A percentile compares a stretch with the other conserved stretches of the same genome.
phyloP scores from a whole-genome alignment of 371 early-diverging fungal genomes.

The Syncephalastrum racemosum region DNA sequence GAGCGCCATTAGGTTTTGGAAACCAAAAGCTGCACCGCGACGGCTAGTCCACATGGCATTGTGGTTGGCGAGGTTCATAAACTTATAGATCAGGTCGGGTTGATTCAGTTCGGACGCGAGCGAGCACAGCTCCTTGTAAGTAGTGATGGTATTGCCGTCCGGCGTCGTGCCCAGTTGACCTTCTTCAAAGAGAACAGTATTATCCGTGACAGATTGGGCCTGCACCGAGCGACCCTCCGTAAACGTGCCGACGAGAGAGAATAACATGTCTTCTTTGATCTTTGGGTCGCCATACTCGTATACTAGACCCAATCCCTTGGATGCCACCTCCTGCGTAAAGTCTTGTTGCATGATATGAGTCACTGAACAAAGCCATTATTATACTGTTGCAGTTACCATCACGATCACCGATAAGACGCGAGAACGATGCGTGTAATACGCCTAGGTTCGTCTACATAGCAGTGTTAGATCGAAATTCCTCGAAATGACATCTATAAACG shows the following conservation, averaged over 20 bases:
- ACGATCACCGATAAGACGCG: conserved; percentile 74
- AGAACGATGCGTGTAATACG: conserved; percentile 69
- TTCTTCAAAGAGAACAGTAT: conserved; percentile 76
- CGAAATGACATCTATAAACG: neutral
- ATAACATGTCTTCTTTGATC: conserved; percentile 65
- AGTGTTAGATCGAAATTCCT: neutral
- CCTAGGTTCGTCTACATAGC: conserved; percentile 40
- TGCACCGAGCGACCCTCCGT: conserved; percentile 55
- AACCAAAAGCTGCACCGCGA: conserved; percentile 89
- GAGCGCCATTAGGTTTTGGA: conserved; percentile 73
- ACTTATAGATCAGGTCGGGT: conserved; percentile 93
- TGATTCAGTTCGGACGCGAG: conserved; percentile 92
- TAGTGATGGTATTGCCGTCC: conserved; percentile 79
- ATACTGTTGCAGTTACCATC: conserved; percentile 56
- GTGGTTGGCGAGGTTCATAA: conserved; percentile 91
- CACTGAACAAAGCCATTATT: too few species aligned
- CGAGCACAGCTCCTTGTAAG: conserved; percentile 84
- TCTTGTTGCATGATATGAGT: conserved; percentile 30
- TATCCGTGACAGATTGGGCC: conserved; percentile 74
- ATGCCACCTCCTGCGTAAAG: conserved; percentile 80
- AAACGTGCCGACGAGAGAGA: conserved; percentile 62
- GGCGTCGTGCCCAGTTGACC: conserved; percentile 75
- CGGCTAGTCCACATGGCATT: conserved; percentile 89
- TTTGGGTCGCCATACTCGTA: conserved; percentile 82
- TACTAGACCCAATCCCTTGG: conserved; percentile 85